These are phyloP conservation scores for Lunasporangiospora selenospora DNA, from an alignment of 192 early-diverging fungal genomes.

Conservation along the genomic window DNA sequence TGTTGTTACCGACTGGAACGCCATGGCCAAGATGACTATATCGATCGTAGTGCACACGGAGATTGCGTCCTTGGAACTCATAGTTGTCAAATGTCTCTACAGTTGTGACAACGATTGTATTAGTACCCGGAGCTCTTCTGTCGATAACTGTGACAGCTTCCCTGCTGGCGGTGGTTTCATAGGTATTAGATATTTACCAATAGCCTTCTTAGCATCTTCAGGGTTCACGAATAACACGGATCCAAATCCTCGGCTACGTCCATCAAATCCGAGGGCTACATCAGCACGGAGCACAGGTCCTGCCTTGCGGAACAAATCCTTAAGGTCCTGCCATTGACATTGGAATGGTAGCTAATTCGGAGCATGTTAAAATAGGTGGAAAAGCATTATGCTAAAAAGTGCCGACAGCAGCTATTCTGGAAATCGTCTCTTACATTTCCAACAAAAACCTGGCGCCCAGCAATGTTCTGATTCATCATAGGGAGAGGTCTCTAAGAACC, in stretches of 20 bases:
- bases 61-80: conserved; percentile 54
- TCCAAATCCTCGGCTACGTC: conserved; percentile 77
- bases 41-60: conserved; percentile 63
- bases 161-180: too few relatives aligned
- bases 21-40: conserved; percentile 42
- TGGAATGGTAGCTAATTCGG: conserved; percentile 75
- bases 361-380: too few relatives aligned
- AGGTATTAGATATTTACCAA: conserved; percentile 62
- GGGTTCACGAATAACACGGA: conserved; percentile 70
- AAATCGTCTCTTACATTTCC: conserved; percentile 84
- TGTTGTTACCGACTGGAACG: conserved; percentile 30
- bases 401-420: too few relatives aligned
- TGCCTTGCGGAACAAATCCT: conserved; percentile 76
- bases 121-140: background rate
- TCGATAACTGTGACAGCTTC: background rate
- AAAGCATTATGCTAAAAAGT: too few relatives aligned
- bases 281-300: conserved; percentile 76
- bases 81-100: conserved; percentile 58
- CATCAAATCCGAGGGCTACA: conserved; percentile 65
- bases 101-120: background rate
- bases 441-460: conserved; percentile 67
- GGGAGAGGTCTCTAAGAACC: conserved; percentile 19
- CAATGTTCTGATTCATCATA: conserved; percentile 26
- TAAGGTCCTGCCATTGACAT: conserved; percentile 84
- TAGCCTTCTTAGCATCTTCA: conserved; percentile 75